Evolutionary conservation across 1,139 yeast genomes (phyloP).

Genomic region (Protomyces pachydermus): DNA sequence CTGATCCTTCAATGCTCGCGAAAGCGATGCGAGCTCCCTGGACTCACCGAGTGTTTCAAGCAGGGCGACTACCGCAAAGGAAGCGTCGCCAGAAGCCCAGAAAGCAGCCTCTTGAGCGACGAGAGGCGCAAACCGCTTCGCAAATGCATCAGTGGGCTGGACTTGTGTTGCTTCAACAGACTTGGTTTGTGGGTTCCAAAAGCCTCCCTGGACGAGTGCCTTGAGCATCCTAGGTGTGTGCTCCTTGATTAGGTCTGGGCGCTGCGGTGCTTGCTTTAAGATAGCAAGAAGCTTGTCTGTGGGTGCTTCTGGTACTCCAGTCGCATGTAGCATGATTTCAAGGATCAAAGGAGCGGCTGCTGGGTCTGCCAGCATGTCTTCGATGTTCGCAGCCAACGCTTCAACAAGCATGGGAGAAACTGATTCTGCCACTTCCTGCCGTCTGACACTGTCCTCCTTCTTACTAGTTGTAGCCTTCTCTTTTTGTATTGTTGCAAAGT

Average conservation of each 20-base stretch:
- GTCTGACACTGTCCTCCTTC: conserved; percentile 75
- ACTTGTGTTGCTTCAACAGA: conserved; percentile 43
- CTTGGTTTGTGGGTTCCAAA: conserved; percentile 60
- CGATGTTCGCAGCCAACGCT: conserved; percentile 48
- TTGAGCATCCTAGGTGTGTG: conserved; percentile 73
- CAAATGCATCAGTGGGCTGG: conserved; percentile 60
- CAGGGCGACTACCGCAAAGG: conserved; percentile 66
- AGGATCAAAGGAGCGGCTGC: conserved; percentile 78
- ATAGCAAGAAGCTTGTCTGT: conserved; percentile 55
- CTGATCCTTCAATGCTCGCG: neutral
- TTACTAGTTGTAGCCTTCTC: conserved; percentile 68
- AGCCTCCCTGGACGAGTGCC: conserved; percentile 67
- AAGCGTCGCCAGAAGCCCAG: conserved; percentile 73
- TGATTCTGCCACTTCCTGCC: conserved; percentile 58
- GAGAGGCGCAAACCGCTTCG: conserved; percentile 48
- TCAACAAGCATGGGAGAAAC: conserved; percentile 65
- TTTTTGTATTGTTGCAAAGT: conserved; percentile 56
- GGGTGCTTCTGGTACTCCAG: conserved; percentile 46
- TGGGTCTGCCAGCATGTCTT: conserved; percentile 57
- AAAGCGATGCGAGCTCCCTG: conserved; percentile 39
- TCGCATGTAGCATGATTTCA: conserved; percentile 63
- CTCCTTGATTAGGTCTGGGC: conserved; percentile 44
- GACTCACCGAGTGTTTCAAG: conserved; percentile 41
- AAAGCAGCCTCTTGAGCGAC: conserved; percentile 48
- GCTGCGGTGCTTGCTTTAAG: conserved; percentile 55